Evolutionary conservation across 2,329 filamentous ascomycete species (phyloP).

Genomic region (Ceratocystis destructans): DNA sequence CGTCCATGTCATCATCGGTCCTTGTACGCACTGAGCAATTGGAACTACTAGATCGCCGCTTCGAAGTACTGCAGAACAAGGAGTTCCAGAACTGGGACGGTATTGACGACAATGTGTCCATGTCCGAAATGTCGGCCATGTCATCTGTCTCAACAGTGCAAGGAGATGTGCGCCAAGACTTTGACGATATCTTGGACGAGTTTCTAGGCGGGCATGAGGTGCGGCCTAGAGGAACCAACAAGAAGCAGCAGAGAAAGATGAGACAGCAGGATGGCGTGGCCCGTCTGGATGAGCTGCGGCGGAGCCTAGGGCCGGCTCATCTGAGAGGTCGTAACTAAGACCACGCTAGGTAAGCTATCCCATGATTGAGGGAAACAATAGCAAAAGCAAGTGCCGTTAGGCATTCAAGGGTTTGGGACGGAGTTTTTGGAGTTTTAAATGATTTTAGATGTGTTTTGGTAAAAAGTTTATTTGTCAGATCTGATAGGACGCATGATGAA

Average conservation of each 20-base stretch:
- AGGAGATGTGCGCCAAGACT: slow-evolving; percentile 60
- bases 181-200: slow-evolving; percentile 83
- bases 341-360: not conserved
- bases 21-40: slow-evolving; percentile 79
- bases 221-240: slow-evolving; percentile 45
- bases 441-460: not conserved
- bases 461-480: no score
- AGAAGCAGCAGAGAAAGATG: slow-evolving; percentile 69
- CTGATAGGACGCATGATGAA: no score
- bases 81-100: slow-evolving; percentile 39
- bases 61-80: slow-evolving; percentile 72
- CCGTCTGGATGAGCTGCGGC: slow-evolving; percentile 81
- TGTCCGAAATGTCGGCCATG: slow-evolving; percentile 45
- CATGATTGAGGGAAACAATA: not conserved
- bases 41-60: slow-evolving; percentile 71
- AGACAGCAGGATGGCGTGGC: slow-evolving; percentile 69
- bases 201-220: slow-evolving; percentile 51
- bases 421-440: not conserved
- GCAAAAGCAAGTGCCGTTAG: slow-evolving; percentile 2
- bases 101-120: slow-evolving; percentile 33
- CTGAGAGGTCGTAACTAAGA: slow-evolving; percentile 29
- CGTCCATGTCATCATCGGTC: slow-evolving; percentile 84
- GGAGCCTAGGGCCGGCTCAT: slow-evolving; percentile 62
- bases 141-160: slow-evolving; percentile 53
- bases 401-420: not conserved